Base-by-base conservation (phyloP, 441 rosid species). In the Oxalis stricta region DNA sequence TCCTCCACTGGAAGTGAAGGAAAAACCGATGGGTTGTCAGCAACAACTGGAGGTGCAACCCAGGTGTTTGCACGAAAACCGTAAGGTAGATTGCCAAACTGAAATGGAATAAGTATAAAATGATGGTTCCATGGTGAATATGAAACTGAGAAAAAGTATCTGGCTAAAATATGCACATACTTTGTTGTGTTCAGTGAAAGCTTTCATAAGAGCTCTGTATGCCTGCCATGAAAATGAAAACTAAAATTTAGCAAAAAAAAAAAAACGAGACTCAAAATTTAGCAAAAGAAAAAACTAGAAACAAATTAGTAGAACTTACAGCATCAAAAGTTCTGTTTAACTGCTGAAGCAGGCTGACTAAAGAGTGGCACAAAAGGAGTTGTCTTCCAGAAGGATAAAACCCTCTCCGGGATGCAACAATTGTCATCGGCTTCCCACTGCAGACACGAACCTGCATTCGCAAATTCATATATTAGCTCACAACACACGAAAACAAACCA, bases 41-140 rank as follows among this genome's bases (percentile, higher is more conserved):
- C 72, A 43, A 75, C 82, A 53, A 69, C 68, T 15, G 92, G 92
- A 43, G 92, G 86, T 34, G 75, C 84, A 22, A 82, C 79, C 92
- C 92, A 82, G 16, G 92, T 73, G 65, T 77, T 82, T 45, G 83
- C 81, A 38, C 92, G 75, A 61, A 73, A 77, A 41, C 92, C 84
- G 22, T 73, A 77, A 12, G 92, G 92, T 65, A 82, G 77, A 62
- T 82, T 82, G 53, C 86, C 92, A 71, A 82, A 82, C 92, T 82
- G 71, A 61, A 58, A 62, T 21, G 33, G 7, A 31, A 33, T 14
- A 46, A 30, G 33, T 19, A 15, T 19, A 33, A 3, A 47, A 12
- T 53, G 40, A 17, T 26, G 43, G 48, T 18, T 33, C 28, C 53
- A 14, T 22, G 29, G 38, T 41, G 41, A 36, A 41, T 7, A 52